Evolutionary conservation across 345 rosid genomes (phyloP), one percentile per base, ranked within the genome.

Genomic region (Eucalyptus caleyi): DNA sequence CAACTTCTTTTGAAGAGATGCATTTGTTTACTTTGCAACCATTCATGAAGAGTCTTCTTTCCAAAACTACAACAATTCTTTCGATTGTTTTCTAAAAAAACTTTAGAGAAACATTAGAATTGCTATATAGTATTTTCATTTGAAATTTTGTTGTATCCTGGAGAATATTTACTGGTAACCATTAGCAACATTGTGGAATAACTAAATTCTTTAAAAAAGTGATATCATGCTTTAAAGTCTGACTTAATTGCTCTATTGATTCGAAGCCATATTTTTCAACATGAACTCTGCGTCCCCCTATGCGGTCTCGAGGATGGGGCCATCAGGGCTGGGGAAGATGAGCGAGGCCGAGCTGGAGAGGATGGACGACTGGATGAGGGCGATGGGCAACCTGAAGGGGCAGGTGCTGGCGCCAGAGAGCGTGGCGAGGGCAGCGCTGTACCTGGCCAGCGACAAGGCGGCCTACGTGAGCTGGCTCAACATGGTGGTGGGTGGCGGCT

Each of bases 381-480:
- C 23, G 40, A 15, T 85, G 16, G 91, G 92, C n/a, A 92, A 92
- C 88, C 89, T 91, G 15, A 92, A 89, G 67, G 95, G 92, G 24
- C 30, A 87, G 24, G 62, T 88, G 44, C 90, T 93, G 4, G 89
- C 16, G 86, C 60, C 86, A 5, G 91, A 89, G 9, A 90, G 89
- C 10, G 47, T 93, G 16, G 93, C 93, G 5, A 51, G 67, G 53
- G 92, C 94, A 21, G 91, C 89, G 5, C 18, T 91, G 8, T 92
- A 69, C 65, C 72, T 92, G 92, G 91, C 94, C 16, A 91, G 93
- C 12, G 93, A 93, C 54, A 91, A 92, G 59, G 92, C 92, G 2
- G 87, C 16, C 51, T 92, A 92, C 81, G 89, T 92, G 72, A 93
- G 93, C 67, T 92, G 93, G 15, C 21, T 89, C 16, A 92, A 93